Evolutionary conservation across 208 protist species (phyloP), one percentile per base, ranked within the genome.

Genomic region (Leishmania martiniquensis): DNA sequence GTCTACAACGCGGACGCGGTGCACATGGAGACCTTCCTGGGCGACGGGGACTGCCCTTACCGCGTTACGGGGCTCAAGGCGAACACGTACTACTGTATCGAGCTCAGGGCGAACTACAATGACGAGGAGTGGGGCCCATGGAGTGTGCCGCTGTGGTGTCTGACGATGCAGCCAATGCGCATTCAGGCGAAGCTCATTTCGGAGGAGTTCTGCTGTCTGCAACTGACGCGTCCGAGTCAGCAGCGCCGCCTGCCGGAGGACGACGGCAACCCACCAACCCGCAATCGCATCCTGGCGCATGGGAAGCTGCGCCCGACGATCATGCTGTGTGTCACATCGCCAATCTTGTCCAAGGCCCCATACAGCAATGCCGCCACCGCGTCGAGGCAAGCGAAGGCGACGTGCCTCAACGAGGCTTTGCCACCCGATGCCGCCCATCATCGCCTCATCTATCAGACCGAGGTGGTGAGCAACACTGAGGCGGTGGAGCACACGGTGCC

Each of bases 61-160:
- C 87, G 89, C 74, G 89, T 98, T 32, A 86, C 86, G 15, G 89
- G 89, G 32, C 84, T 98, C 20, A 82, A 60, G 68, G 88, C 95
- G n/a, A 92, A 98, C 83, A 97, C 89, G 15, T 96, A 95, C 79
- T 98, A 98, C 91, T 96, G 94, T 72, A 85, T 97, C 10, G 92
- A 96, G 80, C 88, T 98, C 20, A 97, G 96, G 87, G 95, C 95
- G 60, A 93, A 97, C 82, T 98, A 98, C 87, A 98, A 97, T 77
- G 94, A 97, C 76, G 93, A 97, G 81, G 94, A 97, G 85, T 98
- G 95, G 94, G 95, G 94, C 15, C 81, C 94, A 68, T 98, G 95
- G 94, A 96, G 93, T 59, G 89, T 88, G 49, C 94, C 94, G 59
- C 83, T 97, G 77, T 96, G 93, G 92, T 97, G 92, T 76, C 87